Evolutionary conservation across 345 rosid species (phyloP).

Genomic region (Mangifera indica): DNA sequence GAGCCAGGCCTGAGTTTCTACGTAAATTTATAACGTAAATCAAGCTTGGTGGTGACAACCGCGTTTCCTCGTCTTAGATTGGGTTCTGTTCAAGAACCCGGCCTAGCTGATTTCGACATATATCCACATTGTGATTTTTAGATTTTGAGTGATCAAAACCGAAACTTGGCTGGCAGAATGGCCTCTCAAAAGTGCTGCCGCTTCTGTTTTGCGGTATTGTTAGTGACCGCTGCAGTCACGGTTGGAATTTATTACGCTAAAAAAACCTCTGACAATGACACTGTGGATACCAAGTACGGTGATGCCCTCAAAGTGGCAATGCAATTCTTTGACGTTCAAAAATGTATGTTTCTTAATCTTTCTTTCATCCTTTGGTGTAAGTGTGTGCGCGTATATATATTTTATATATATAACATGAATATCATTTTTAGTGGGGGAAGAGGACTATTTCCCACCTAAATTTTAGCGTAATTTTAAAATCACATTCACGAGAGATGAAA

Average conservation of each 20-base stretch:
- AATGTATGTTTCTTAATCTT: too few species aligned
- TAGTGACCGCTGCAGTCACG: conserved; percentile 42
- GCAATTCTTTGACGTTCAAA: conserved; percentile 87
- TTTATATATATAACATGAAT: too few species aligned
- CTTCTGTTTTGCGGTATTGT: conserved; percentile 60
- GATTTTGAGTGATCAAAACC: conserved; percentile 3
- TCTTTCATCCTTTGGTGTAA: too few species aligned
- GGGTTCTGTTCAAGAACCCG: conserved; percentile 1
- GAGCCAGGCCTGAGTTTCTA: conserved; percentile 6
- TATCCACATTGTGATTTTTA: not conserved
- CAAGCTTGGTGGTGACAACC: not conserved
- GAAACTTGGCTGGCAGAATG: too few species aligned
- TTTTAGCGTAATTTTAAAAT: too few species aligned
- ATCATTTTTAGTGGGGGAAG: too few species aligned
- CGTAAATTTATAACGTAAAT: not conserved
- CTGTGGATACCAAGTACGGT: conserved; percentile 57
- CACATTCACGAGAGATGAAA: too few species aligned
- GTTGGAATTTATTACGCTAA: conserved; percentile 43
- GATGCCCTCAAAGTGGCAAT: conserved; percentile 73
- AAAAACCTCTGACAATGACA: conserved; percentile 27
- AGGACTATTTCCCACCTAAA: too few species aligned
- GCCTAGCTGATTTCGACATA: conserved; percentile 9
- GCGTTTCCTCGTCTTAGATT: not conserved
- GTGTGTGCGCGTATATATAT: too few species aligned
- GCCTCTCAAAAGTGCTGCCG: conserved; percentile 37